Base-by-base conservation (phyloP, 331 rosid genomes). In the Spiraea crenata region DNA sequence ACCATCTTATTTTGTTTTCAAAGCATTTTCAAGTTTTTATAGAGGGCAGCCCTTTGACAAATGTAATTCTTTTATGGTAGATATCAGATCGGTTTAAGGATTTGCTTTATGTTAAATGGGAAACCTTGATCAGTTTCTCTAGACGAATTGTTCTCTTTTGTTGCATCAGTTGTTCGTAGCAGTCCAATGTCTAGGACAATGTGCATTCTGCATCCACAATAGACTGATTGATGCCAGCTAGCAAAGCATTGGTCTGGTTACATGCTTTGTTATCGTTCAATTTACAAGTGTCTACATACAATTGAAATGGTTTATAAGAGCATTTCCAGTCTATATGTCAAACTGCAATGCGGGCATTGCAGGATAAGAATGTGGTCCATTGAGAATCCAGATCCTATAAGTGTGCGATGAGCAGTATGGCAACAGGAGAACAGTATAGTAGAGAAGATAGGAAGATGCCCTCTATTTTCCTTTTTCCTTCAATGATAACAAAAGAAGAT, bases 1-100 rank as follows among this genome's bases (percentile, higher is more conserved):
- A 44, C 34, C 68, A 16, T 69, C 79, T 63, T 69, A 71, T 65
- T 71, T 45, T 31, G 73, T 74, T 44, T 74, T 77, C 9, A 38
- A 66, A 67, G 68, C 74, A 63, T 77, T 73, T 74, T 65, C 15
- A 57, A 65, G 67, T 57, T 55, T 60, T 31, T 63, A 52, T 48
- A 74, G 66, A 78, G 74, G 70, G 37, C 50, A 70, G 69, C 57
- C 76, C 57, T 69, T 63, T 62, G 49, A 57, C 62, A 5, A 25
- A 39, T 62, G 54, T 69, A 47, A 58, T 56, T 78, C 67, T 19
- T 40, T 72, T 56, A 70, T 76, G 74, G 70, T 57, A 49, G 54
- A 74, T 48, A 70, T 78, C 60, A 48, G 62, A 51, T 65, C 76
- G 72, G 57, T 65, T 47, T 73, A 31, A 17, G 17, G 46, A 55